Evolutionary conservation across 2,329 filamentous ascomycete species (phyloP).

Genomic region (Talaromyces sp.): DNA sequence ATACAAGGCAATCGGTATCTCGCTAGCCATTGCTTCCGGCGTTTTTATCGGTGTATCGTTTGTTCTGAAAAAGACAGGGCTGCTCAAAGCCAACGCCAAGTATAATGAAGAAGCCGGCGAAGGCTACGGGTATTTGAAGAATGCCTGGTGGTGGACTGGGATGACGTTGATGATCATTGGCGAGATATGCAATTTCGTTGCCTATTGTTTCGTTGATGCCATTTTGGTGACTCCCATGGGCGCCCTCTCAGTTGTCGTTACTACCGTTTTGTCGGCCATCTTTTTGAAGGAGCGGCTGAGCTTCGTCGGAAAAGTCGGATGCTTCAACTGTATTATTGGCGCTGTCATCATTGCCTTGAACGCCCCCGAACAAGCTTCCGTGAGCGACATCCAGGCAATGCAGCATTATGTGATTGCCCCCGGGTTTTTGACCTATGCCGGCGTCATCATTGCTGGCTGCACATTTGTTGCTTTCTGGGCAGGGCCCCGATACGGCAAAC

Average conservation of each 20-base stretch:
- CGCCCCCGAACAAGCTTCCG: conserved; percentile 79
- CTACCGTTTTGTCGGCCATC: conserved; percentile 83
- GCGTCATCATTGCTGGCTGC: conserved; percentile 72
- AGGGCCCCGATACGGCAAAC: conserved; percentile 86
- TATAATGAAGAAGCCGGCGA: conserved; percentile 95
- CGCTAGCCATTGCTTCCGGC: conserved; percentile 79
- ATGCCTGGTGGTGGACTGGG: conserved; percentile 88
- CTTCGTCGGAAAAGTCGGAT: conserved; percentile 92
- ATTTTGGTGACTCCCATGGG: conserved; percentile 92
- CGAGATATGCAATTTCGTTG: conserved; percentile 95
- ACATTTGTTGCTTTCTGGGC: conserved; percentile 71
- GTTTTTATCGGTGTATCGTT: conserved; percentile 93
- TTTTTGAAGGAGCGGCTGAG: conserved; percentile 94
- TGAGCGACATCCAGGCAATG: conserved; percentile 87
- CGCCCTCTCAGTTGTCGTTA: conserved; percentile 86
- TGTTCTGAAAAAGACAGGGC: conserved; percentile 87
- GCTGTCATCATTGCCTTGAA: conserved; percentile 93
- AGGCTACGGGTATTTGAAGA: conserved; percentile 96
- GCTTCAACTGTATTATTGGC: conserved; percentile 90
- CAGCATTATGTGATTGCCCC: conserved; percentile 79
- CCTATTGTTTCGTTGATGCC: conserved; percentile 93
- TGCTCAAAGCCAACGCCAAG: conserved; percentile 89
- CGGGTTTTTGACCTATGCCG: conserved; percentile 79
- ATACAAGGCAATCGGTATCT: conserved; percentile 85
- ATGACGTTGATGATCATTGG: conserved; percentile 97